phyloP scores from a whole-genome alignment of 768 basidiomycete genomes.

The Aureoboletus auriporus region DNA sequence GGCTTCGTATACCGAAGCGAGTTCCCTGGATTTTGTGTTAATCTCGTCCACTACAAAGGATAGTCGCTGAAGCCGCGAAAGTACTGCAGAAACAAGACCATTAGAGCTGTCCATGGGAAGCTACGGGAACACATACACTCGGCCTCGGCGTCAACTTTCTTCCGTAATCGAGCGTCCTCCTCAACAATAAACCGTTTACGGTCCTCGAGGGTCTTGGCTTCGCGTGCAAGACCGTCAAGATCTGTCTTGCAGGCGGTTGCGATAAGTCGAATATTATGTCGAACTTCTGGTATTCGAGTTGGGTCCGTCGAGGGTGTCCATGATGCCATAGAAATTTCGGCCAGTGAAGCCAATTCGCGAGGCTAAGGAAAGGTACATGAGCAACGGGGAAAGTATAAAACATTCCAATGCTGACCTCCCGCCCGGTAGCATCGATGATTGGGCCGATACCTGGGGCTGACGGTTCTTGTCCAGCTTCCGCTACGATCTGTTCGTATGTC shows the following conservation, averaged over 20 bases:
- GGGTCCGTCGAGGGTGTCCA: constrained; percentile 89
- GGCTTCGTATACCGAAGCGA: constrained; percentile 62
- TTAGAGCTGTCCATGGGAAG: constrained; percentile 4
- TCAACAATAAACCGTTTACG: constrained; percentile 65
- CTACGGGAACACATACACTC: constrained; percentile 47
- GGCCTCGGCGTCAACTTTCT: constrained; percentile 72
- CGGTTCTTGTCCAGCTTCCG: constrained; percentile 71
- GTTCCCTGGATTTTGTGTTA: constrained; percentile 56
- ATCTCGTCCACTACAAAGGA: constrained; percentile 75
- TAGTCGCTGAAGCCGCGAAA: constrained; percentile 72
- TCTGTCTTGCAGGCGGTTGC: constrained; percentile 78
- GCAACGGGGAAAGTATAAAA: background rate
- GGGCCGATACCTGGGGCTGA: constrained; percentile 62
- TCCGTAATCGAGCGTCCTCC: constrained; percentile 69
- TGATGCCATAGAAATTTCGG: constrained; percentile 66
- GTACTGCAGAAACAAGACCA: constrained; percentile 45
- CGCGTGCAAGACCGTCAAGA: constrained; percentile 83
- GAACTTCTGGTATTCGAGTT: constrained; percentile 91
- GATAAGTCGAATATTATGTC: constrained; percentile 91
- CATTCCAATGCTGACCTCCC: constrained; percentile 57
- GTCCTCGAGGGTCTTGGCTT: constrained; percentile 81
- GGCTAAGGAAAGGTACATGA: constrained; percentile 43
- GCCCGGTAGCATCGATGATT: constrained; percentile 93
- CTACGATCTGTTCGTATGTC: constrained; percentile 94
- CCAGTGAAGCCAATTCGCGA: constrained; percentile 82